Base-by-base conservation (phyloP, 768 basidiomycete species). In the Pleurotus tuoliensis region DNA sequence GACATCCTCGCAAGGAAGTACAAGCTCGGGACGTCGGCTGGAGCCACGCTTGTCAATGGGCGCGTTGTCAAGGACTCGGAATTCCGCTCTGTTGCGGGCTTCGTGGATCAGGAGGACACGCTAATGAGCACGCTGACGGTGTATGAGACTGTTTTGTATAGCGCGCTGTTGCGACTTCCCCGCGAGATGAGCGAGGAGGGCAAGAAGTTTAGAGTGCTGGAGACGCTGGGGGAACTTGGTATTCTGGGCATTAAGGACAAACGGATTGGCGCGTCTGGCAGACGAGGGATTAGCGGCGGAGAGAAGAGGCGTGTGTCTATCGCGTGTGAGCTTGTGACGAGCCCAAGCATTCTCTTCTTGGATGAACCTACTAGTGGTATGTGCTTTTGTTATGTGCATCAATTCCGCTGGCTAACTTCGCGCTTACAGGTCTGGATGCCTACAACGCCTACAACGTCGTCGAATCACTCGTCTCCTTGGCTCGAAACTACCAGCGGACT, bases 101-200 rank as follows among this genome's bases (percentile, higher is more conserved):
- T 91, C 62, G 97, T 99, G 44, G 96, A 99, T 67, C 97, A 99
- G 71, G 97, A 98, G 70, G 97, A 99, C 69, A 97, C 94, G 8
- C 73, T 99, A 60, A 96, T 99, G 90, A 84, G 88, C 66, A 98
- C 96, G 6, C 75, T 98, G 72, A 99, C 96, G 3, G 97, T 98
- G 18, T 98, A 98, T 69, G 97, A 99, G 77, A 98, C 95, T 0
- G 88, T 99, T 15, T 69, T 98, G 53, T 97, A 97, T 67, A 94
- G 92, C 51, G 97, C 97, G 11, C 67, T 98, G 47, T 69, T 99
- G 64, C 74, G 97, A 61, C 70, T 99, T 24, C 97, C 97, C 12
- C 74, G 94, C 63, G 94, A 97, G 62, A 98, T 98, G 96, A 92
- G 91, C 59, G 77, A 87, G 50, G 90, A 88, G 71, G 94, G 94